phyloP scores from a whole-genome alignment of 2,329 filamentous ascomycete genomes.

The Neopestalotiopsis rosae region DNA sequence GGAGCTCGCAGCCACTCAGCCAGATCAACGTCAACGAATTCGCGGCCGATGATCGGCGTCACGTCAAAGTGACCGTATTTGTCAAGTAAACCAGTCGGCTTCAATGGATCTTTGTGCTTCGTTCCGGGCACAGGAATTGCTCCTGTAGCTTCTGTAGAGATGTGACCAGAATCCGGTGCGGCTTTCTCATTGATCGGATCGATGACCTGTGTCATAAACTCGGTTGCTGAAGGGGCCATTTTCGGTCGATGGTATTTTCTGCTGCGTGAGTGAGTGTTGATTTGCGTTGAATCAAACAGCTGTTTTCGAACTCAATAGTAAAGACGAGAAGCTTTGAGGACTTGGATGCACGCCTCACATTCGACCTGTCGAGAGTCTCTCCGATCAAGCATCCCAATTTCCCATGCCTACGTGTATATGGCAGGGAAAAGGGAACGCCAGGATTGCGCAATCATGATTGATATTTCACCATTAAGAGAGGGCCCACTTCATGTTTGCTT shows the following conservation, averaged over 20 bases:
- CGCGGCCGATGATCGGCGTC: slow-evolving; percentile 66
- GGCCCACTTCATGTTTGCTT: not conserved
- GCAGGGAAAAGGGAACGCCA: not conserved
- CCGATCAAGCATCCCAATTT: not conserved
- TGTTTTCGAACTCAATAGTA: no score
- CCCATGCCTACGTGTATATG: not conserved
- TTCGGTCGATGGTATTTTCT: not conserved
- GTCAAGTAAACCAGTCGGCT: slow-evolving; percentile 56
- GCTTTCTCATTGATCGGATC: slow-evolving; percentile 32
- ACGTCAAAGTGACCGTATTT: slow-evolving; percentile 60
- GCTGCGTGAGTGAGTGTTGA: no score
- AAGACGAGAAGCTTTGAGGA: no score
- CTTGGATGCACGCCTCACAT: no score
- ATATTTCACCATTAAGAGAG: not conserved
- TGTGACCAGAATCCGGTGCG: slow-evolving; percentile 16
- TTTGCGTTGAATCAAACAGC: no score
- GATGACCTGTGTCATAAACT: slow-evolving; percentile 25
- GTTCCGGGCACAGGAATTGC: slow-evolving; percentile 26
- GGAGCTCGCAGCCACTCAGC: slow-evolving; percentile 65
- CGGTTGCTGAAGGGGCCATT: slow-evolving; percentile 33
- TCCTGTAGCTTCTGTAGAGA: not conserved
- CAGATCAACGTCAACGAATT: slow-evolving; percentile 64
- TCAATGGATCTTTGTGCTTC: slow-evolving; percentile 43
- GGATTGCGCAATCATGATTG: not conserved
- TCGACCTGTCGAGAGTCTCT: no score